phyloP scores from a whole-genome alignment of 148 eudicot species.

The Simmondsia chinensis region DNA sequence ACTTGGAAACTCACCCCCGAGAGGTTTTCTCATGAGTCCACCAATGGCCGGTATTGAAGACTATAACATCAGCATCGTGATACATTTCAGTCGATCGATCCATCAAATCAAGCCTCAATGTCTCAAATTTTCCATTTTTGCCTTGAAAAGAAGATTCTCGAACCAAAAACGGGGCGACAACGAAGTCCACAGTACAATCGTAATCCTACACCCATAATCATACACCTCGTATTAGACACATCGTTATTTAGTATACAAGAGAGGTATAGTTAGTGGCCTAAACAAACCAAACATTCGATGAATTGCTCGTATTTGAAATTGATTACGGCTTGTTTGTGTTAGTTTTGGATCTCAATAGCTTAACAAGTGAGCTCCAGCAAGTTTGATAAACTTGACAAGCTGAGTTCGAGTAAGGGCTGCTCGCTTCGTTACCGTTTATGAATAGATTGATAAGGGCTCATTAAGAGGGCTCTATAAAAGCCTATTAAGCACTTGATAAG shows the following conservation, averaged over 20 bases:
- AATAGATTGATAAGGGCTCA: no score
- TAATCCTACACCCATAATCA: constrained; percentile 52
- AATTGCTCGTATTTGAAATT: no score
- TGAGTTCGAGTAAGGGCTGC: no score
- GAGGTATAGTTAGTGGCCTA: neutral
- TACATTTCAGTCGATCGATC: constrained; percentile 59
- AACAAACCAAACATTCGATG: neutral
- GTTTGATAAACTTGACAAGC: no score
- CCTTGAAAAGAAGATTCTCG: constrained; percentile 38
- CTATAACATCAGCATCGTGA: constrained; percentile 70
- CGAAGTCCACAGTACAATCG: constrained; percentile 72
- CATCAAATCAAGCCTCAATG: constrained; percentile 82
- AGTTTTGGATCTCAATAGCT: no score
- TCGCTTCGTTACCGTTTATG: no score
- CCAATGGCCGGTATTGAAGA: constrained; percentile 98
- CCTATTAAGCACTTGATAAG: no score
- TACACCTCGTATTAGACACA: constrained; percentile 1
- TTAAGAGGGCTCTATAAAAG: no score
- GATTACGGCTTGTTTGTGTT: no score
- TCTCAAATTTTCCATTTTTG: constrained; percentile 42
- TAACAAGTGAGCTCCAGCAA: no score
- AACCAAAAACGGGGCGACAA: constrained; percentile 73
- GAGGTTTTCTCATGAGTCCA: constrained; percentile 98
- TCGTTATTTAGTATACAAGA: neutral
- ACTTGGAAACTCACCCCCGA: constrained; percentile 41